Evolutionary conservation across 1,284 basidiomycete genomes (phyloP).

Genomic region (Wallemia mellicola): DNA sequence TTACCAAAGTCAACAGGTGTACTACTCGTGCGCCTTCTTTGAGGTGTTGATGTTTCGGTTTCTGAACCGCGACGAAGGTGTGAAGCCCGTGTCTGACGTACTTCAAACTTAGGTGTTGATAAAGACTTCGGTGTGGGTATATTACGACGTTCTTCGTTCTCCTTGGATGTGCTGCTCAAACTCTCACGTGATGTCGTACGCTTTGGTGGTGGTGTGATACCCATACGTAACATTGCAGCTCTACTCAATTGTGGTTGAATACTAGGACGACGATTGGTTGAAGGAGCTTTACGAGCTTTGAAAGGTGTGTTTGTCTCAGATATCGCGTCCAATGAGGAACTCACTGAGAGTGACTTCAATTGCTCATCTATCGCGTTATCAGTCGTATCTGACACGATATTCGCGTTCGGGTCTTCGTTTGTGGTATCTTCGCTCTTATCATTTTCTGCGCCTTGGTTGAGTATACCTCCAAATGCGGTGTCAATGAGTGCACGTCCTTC

Average conservation of each 20-base stretch:
- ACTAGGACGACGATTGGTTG: not conserved
- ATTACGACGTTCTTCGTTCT: not conserved
- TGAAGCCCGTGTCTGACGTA: not conserved
- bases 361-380: not conserved
- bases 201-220: not conserved
- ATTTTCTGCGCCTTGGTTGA: too few species aligned
- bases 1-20: not conserved
- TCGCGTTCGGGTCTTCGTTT: not conserved
- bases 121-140: not conserved
- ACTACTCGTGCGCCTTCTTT: not conserved
- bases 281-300: not conserved
- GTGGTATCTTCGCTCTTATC: not conserved
- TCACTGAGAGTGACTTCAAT: not conserved
- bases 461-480: too few species aligned
- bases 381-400: too few species aligned
- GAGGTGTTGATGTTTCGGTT: not conserved
- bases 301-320: not conserved
- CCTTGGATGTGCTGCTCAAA: not conserved
- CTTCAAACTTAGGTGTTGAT: not conserved
- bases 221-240: not conserved
- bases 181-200: not conserved
- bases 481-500: too few species aligned
- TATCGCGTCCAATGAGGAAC: not conserved
- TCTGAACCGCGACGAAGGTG: not conserved
- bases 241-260: not conserved